These are phyloP conservation scores for Dimargaris cristalligena DNA, from an alignment of 192 early-diverging fungal species.

Conservation along the genomic window DNA sequence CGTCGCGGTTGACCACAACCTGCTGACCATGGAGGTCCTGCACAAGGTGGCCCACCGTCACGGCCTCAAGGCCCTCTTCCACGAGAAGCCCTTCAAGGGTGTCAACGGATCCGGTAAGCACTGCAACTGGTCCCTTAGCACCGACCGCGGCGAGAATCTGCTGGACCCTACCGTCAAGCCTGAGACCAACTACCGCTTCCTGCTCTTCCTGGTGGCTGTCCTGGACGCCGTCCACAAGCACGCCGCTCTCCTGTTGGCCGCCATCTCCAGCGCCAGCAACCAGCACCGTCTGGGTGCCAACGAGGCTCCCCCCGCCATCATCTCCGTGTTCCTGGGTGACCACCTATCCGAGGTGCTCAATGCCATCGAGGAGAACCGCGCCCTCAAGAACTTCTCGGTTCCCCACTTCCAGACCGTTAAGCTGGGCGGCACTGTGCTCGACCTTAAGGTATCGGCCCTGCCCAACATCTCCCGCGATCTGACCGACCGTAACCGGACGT, in stretches of 20 bases:
- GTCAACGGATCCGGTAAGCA: constrained; percentile 98
- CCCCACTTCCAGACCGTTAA: constrained; percentile 83
- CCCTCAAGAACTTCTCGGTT: constrained; percentile 70
- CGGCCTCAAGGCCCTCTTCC: constrained; percentile 92
- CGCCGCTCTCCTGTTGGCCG: constrained; percentile 75
- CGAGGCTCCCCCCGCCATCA: constrained; percentile 94
- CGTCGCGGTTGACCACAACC: constrained; percentile 95
- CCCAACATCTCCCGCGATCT: constrained; percentile 87
- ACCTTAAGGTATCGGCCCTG: constrained; percentile 85
- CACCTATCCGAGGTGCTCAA: constrained; percentile 92
- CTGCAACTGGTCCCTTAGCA: constrained; percentile 95
- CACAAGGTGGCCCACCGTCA: constrained; percentile 95
- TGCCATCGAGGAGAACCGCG: constrained; percentile 75
- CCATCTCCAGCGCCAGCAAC: constrained; percentile 87
- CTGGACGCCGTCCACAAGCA: constrained; percentile 86
- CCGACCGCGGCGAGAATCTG: constrained; percentile 91
- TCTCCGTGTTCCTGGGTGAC: constrained; percentile 95
- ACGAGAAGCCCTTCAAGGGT: constrained; percentile 99
- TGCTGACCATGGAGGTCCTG: constrained; percentile 92
- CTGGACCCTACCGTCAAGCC: constrained; percentile 89
- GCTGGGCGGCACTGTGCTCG: constrained; percentile 87
- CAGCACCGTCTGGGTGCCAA: constrained; percentile 97
- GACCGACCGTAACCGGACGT: constrained; percentile 99
- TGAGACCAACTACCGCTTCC: constrained; percentile 97
- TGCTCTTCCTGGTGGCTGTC: constrained; percentile 83